Conservation (phyloP, 768 basidiomycete genomes). For the Naematelia encephala region DNA sequence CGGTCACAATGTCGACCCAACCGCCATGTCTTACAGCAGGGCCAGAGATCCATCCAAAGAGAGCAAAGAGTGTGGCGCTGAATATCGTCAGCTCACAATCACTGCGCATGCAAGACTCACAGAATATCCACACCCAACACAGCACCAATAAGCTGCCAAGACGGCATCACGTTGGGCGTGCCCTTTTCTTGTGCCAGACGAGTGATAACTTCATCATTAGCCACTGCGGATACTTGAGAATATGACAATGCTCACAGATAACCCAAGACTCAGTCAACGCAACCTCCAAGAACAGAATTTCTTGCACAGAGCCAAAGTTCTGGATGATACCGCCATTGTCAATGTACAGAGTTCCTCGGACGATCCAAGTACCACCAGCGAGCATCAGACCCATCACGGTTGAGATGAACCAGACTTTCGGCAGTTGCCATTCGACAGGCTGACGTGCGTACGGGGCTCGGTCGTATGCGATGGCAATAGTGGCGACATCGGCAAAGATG, state of each 20-base stretch:
- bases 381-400: conserved; percentile 53
- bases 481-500: conserved; percentile 56
- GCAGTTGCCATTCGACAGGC: conserved; percentile 58
- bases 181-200: conserved; percentile 44
- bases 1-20: conserved; percentile 53
- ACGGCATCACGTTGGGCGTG: conserved; percentile 51
- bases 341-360: conserved; percentile 55
- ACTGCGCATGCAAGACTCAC: conserved; percentile 3
- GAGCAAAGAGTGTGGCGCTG: conserved; percentile 52
- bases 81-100: not conserved
- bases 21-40: conserved; percentile 18
- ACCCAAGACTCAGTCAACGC: conserved; percentile 56
- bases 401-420: conserved; percentile 57
- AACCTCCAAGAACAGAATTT: conserved; percentile 56
- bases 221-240: not conserved
- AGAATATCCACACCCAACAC: conserved; percentile 53
- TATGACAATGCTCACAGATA: conserved; percentile 42
- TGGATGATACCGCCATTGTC: conserved; percentile 54
- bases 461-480: conserved; percentile 58
- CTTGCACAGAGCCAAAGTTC: conserved; percentile 56
- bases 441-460: conserved; percentile 51
- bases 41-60: conserved; percentile 56
- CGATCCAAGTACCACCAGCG: conserved; percentile 56
- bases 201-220: conserved; percentile 45
- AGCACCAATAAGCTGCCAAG: conserved; percentile 53